Base-by-base conservation (phyloP, 805 yeast genomes). In the Kluyveromyces lactis region DNA sequence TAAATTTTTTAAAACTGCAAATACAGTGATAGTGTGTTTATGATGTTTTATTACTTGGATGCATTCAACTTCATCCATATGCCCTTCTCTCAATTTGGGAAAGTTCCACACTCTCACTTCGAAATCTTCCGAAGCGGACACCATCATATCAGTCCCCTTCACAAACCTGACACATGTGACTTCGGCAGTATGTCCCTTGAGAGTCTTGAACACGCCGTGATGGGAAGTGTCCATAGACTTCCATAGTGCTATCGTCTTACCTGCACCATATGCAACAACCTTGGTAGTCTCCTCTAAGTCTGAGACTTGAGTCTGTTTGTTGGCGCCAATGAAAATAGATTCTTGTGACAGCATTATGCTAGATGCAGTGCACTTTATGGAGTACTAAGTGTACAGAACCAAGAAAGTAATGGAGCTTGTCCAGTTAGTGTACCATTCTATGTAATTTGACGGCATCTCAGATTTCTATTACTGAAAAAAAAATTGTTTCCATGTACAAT, bases 251-350 rank as follows among this genome's bases (percentile, higher is more conserved):
- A 84, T 64, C 13, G 74, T 70, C 31, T 65, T 69, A 1, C 76
- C 74, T 0, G 92, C 86, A 6, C 89, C 95, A 56, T 69, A 85
- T 0, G 92, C 94, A 5, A 82, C 68, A 4, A 72, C 40, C 17
- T 64, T 52, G 9, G 50, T 48, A 1, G 41, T 39, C 0, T 53
- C 39, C 42, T 69, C 66, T 47, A 70, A 72, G 50, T 77, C 87
- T 18, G 79, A 70, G 4, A 72, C 75, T 43, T 71, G 74, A 4
- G 77, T 64, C 49, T 80, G 86, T 43, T 71, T 73, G 55, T 83
- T 84, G 26, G 86, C 86, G 12, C 94, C 94, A 15, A 74, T 66
- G 54, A 82, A 81, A 3, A 79, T 65, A 13, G 82, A 84, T 41
- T 77, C 81, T 33, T 64, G 61, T 2, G 35, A 21, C 16, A 47